Conservation (phyloP, 495 filamentous ascomycete genomes). For the Annulohypoxylon bovei region DNA sequence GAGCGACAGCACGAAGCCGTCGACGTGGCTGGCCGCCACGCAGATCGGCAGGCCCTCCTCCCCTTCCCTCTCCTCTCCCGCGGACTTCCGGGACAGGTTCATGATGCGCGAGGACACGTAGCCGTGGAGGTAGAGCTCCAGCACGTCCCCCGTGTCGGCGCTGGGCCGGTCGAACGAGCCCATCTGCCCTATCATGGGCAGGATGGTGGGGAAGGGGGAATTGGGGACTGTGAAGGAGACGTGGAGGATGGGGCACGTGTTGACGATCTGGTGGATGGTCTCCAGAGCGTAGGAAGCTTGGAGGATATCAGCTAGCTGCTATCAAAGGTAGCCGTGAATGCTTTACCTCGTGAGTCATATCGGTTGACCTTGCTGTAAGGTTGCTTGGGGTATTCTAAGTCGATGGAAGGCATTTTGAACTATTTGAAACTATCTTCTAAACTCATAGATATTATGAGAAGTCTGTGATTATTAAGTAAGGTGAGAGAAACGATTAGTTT, state of each 20-base stretch:
- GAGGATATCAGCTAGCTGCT: background rate
- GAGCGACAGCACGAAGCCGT: slow-evolving; percentile 79
- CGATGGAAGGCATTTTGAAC: slow-evolving; percentile 57
- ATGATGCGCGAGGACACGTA: slow-evolving; percentile 85
- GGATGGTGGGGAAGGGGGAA: slow-evolving; percentile 71
- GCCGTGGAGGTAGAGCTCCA: slow-evolving; percentile 89
- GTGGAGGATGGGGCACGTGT: slow-evolving; percentile 78
- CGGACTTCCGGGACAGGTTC: slow-evolving; percentile 66
- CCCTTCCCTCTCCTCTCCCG: slow-evolving; percentile 45
- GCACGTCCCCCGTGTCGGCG: slow-evolving; percentile 68
- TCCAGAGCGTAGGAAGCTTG: slow-evolving; percentile 77
- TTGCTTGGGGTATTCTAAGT: slow-evolving; percentile 74
- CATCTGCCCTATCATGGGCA: slow-evolving; percentile 93
- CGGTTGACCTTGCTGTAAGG: slow-evolving; percentile 77
- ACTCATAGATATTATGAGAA: background rate
- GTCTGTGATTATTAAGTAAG: background rate
- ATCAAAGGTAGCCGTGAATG: background rate
- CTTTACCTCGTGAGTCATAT: slow-evolving; percentile 70
- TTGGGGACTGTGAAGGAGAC: slow-evolving; percentile 77
- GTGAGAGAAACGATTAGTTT: background rate
- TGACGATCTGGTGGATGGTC: slow-evolving; percentile 84
- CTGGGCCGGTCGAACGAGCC: slow-evolving; percentile 73
- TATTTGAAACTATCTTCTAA: background rate
- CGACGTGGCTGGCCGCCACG: slow-evolving; percentile 71
- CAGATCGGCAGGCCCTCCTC: slow-evolving; percentile 67